These are phyloP conservation scores for Acrasis kona DNA, from an alignment of 78 protist species.

Conservation along the genomic window DNA sequence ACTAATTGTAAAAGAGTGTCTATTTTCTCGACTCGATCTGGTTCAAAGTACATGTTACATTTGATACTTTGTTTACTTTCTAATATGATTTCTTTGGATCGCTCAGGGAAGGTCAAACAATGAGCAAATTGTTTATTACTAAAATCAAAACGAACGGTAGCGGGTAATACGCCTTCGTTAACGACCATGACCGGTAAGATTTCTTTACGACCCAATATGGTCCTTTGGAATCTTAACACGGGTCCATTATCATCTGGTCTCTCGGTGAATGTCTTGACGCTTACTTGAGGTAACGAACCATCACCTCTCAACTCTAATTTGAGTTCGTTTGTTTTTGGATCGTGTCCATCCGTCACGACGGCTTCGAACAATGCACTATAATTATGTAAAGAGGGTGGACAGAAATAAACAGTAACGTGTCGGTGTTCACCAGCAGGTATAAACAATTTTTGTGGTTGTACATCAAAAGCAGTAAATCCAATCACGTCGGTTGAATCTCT, in stretches of 20 bases:
- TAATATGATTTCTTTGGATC: neutral
- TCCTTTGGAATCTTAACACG: slow-evolving; percentile 2
- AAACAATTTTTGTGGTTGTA: slow-evolving; percentile 8
- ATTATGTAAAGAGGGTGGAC: slow-evolving; percentile 23
- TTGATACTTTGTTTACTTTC: neutral
- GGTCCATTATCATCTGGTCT: neutral
- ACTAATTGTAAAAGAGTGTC: neutral
- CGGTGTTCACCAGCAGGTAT: slow-evolving; percentile 60
- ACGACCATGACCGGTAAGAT: neutral
- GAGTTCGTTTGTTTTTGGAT: slow-evolving; percentile 12
- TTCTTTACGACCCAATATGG: neutral
- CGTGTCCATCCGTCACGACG: slow-evolving; percentile 33
- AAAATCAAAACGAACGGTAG: slow-evolving; percentile 4
- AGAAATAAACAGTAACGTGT: slow-evolving; percentile 44
- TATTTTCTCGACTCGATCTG: neutral
- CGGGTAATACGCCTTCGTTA: slow-evolving; percentile 44
- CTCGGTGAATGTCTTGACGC: neutral
- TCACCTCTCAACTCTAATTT: slow-evolving; percentile 52
- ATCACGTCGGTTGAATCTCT: neutral
- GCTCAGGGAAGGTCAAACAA: slow-evolving; percentile 11
- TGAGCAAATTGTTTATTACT: neutral
- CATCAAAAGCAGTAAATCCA: slow-evolving; percentile 9
- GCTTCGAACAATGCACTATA: slow-evolving; percentile 48
- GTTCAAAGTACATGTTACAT: slow-evolving; percentile 7
- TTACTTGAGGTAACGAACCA: slow-evolving; percentile 59